Evolutionary conservation across 164 flowering plant species (phyloP).

Genomic region (Vitis amurensis): DNA sequence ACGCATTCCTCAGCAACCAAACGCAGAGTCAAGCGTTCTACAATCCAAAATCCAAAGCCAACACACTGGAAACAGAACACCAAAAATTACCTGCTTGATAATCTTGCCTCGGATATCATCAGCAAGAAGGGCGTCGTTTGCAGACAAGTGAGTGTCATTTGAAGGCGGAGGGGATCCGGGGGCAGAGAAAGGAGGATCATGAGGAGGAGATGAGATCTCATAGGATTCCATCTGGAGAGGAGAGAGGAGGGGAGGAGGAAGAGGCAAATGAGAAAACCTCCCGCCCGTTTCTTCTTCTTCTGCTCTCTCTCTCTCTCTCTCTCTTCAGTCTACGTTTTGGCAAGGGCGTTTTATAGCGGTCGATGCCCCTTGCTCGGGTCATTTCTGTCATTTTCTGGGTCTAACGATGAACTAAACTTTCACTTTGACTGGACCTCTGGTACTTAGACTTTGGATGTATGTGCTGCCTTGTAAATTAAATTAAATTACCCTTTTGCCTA

Average conservation of each 20-base stretch:
- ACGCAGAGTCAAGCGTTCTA: not conserved
- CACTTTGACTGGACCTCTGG: too few relatives aligned
- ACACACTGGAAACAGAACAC: not conserved
- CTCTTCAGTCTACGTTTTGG: not conserved
- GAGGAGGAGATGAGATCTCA: slow-evolving; percentile 12
- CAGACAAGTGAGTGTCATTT: slow-evolving; percentile 15
- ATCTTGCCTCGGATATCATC: slow-evolving; percentile 36
- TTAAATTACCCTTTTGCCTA: too few relatives aligned
- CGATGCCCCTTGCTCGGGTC: too few relatives aligned
- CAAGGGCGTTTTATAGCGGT: not conserved
- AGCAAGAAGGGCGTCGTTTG: slow-evolving; percentile 5
- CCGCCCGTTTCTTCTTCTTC: slow-evolving; percentile 14
- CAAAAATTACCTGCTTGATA: slow-evolving; percentile 29
- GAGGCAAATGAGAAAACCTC: slow-evolving; percentile 5
- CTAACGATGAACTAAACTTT: too few relatives aligned
- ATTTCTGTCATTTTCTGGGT: too few relatives aligned
- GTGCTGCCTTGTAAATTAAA: too few relatives aligned
- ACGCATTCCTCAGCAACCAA: not conserved
- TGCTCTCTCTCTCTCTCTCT: slow-evolving; percentile 12
- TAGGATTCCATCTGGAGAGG: slow-evolving; percentile 19
- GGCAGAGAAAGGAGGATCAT: slow-evolving; percentile 10
- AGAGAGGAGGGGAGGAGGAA: slow-evolving; percentile 1
- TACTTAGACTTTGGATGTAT: too few relatives aligned
- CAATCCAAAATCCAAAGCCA: not conserved
- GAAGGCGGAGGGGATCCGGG: slow-evolving; percentile 24